phyloP scores from a whole-genome alignment of 2,329 filamentous ascomycete genomes.

The Penicillium occitanis region DNA sequence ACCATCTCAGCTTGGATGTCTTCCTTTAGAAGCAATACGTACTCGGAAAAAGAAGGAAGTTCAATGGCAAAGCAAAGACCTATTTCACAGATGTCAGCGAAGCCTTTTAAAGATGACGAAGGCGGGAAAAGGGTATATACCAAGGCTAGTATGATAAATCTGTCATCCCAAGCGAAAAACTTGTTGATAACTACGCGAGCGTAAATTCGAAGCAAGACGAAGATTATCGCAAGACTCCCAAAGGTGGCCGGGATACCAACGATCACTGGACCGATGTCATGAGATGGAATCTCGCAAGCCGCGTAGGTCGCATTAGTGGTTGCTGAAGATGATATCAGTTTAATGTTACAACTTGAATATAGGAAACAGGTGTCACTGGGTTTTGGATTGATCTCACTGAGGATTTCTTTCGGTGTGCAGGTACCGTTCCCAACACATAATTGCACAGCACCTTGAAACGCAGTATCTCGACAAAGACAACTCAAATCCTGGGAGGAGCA shows the following conservation, averaged over 20 bases:
- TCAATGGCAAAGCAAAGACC: conserved; percentile 20
- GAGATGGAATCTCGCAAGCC: conserved; percentile 16
- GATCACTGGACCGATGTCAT: conserved; percentile 16
- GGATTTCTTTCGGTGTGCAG: conserved; percentile 19
- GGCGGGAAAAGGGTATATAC: not conserved
- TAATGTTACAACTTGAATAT: not conserved
- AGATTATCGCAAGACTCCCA: conserved; percentile 19
- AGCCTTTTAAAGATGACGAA: not conserved
- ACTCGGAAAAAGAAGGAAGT: conserved; percentile 21
- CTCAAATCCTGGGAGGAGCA: conserved; percentile 13
- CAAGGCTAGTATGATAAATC: conserved; percentile 17
- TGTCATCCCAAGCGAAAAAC: conserved; percentile 22
- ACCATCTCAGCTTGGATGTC: not conserved
- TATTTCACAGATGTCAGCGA: not conserved
- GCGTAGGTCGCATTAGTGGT: conserved; percentile 20
- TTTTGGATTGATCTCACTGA: conserved; percentile 9
- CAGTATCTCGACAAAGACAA: conserved; percentile 17
- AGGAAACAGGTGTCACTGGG: not conserved
- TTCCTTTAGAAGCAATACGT: not conserved
- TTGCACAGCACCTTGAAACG: conserved; percentile 17
- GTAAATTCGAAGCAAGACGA: conserved; percentile 17
- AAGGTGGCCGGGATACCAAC: conserved; percentile 19
- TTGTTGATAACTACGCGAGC: conserved; percentile 19
- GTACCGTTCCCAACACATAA: conserved; percentile 16
- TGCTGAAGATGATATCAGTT: conserved; percentile 9